Percentiles rank a stretch among this genome's conserved stretches.
Conservation (phyloP, 208 protist species). For the Strigomonas culicis region DNA sequence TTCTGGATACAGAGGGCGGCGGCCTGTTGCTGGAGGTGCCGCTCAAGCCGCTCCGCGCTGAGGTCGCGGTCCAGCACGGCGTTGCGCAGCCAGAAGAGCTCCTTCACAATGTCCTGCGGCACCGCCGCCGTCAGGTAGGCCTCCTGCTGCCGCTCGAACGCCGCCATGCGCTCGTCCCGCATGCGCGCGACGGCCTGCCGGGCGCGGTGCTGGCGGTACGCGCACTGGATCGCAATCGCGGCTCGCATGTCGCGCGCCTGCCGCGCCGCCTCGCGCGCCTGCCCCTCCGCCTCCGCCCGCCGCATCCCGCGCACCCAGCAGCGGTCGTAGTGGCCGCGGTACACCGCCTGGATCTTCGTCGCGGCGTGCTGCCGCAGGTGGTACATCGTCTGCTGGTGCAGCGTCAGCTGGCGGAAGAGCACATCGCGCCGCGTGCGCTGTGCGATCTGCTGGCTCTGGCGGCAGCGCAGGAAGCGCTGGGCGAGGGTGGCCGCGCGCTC, state of each 20-base stretch:
- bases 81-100: conserved; percentile 84
- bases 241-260: conserved; percentile 42
- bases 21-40: conserved; percentile 13
- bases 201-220: conserved; percentile 40
- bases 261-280: conserved; percentile 26
- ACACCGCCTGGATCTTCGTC: conserved; percentile 67
- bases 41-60: conserved; percentile 28
- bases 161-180: conserved; percentile 30
- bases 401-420: conserved; percentile 41
- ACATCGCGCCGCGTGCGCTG: conserved; percentile 16
- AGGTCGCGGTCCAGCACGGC: conserved; percentile 34
- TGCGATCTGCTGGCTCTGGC: conserved; percentile 21
- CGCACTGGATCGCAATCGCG: conserved; percentile 62
- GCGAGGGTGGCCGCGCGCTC: conserved; percentile 42
- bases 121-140: conserved; percentile 40
- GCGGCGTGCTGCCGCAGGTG: conserved; percentile 37
- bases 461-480: conserved; percentile 48
- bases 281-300: conserved; percentile 36
- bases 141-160: conserved; percentile 27
- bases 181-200: conserved; percentile 22
- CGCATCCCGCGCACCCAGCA: conserved; percentile 53
- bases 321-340: conserved; percentile 78
- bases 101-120: conserved; percentile 62
- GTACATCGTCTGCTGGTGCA: conserved; percentile 50
- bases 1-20: conserved; percentile 60